Evolutionary conservation across 1,139 yeast species (phyloP).

Genomic region (Taiozyma sp.): DNA sequence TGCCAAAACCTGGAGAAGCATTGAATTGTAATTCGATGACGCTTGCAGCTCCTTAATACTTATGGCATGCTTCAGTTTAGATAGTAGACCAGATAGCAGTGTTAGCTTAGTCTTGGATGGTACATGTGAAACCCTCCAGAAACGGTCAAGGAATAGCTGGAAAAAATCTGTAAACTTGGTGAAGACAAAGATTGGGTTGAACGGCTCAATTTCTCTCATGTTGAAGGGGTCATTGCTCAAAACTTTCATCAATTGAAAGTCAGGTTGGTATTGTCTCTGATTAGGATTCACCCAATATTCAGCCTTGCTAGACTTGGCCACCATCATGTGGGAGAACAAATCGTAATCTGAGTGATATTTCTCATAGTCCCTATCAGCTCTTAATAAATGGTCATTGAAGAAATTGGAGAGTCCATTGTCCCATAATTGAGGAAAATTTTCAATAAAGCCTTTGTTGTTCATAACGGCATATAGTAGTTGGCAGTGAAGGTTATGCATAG

Average conservation of each 20-base stretch:
- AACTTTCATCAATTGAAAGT: constrained; percentile 8
- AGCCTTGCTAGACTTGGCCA: neutral
- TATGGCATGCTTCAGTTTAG: constrained; percentile 5
- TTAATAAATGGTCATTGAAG: neutral
- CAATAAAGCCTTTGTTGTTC: neutral
- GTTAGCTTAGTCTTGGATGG: constrained; percentile 3
- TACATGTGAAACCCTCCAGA: constrained; percentile 9
- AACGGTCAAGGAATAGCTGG: constrained; percentile 1
- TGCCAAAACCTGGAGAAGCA: neutral
- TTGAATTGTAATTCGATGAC: neutral
- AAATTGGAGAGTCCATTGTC: neutral
- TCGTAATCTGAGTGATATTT: neutral
- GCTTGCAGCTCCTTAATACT: neutral
- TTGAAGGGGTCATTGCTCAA: constrained; percentile 16
- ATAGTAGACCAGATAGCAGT: constrained; percentile 9
- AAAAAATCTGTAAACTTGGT: constrained; percentile 4
- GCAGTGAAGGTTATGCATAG: neutral
- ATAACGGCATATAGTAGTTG: neutral
- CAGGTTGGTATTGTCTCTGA: neutral
- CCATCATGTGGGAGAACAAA: constrained; percentile 7
- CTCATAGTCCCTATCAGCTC: neutral
- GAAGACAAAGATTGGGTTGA: constrained; percentile 7
- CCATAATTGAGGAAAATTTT: neutral
- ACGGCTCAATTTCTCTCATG: constrained; percentile 10
- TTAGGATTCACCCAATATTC: neutral